phyloP scores from a whole-genome alignment of 2,329 filamentous ascomycete species.

The Ophiocordyceps camponoti-saundersi region DNA sequence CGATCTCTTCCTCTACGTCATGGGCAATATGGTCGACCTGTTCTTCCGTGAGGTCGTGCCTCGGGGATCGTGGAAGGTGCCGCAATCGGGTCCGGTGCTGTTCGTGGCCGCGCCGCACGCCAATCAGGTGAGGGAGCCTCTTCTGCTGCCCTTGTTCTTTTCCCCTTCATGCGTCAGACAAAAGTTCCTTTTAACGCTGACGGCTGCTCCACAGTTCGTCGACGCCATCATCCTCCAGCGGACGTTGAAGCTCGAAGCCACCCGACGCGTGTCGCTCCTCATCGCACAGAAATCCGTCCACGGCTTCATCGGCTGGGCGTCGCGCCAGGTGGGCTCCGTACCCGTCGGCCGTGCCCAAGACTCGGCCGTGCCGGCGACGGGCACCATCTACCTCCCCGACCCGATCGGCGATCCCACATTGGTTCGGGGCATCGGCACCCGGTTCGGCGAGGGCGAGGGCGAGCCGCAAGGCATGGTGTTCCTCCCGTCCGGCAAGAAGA shows the following conservation, averaged over 20 bases:
- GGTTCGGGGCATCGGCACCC: constrained; percentile 60
- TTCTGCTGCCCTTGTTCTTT: not conserved
- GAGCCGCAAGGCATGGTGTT: constrained; percentile 73
- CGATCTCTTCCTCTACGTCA: constrained; percentile 60
- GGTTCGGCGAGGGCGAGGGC: constrained; percentile 58
- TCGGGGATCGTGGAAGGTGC: constrained; percentile 86
- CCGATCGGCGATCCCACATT: constrained; percentile 71
- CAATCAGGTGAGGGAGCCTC: constrained; percentile 52
- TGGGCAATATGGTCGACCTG: constrained; percentile 75
- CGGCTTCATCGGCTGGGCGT: constrained; percentile 79
- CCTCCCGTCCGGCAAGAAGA: constrained; percentile 66
- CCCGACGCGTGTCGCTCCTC: constrained; percentile 77
- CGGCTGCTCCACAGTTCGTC: constrained; percentile 50
- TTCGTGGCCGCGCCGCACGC: constrained; percentile 95
- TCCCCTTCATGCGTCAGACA: not conserved
- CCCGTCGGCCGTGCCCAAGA: constrained; percentile 91
- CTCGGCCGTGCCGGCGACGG: constrained; percentile 60
- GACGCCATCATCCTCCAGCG: constrained; percentile 89
- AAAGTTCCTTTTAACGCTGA: not conserved
- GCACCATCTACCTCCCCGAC: constrained; percentile 77
- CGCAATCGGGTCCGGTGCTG: constrained; percentile 72
- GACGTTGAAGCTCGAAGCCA: constrained; percentile 70
- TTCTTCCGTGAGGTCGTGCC: constrained; percentile 98
- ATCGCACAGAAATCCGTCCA: constrained; percentile 93
- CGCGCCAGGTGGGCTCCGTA: constrained; percentile 71